phyloP scores from a whole-genome alignment of 306 rosid genomes.

The Cucurbita argyrosperma region DNA sequence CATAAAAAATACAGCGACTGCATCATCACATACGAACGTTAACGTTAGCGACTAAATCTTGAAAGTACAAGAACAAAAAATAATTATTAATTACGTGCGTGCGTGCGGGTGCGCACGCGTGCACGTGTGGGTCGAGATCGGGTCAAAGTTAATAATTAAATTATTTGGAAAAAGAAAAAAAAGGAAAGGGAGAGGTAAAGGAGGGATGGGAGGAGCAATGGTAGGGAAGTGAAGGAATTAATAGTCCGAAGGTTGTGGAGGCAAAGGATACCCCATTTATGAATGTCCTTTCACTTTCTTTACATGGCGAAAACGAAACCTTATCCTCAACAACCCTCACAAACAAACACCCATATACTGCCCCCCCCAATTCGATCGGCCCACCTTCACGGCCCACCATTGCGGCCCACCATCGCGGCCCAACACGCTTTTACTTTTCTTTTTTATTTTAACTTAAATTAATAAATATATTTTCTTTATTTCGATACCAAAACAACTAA shows the following conservation, averaged over 20 bases:
- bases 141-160: not conserved
- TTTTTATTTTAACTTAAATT: too few relatives aligned
- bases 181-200: not conserved
- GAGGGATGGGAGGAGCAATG: not conserved
- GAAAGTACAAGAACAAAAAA: not conserved
- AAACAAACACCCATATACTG: not conserved
- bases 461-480: too few relatives aligned
- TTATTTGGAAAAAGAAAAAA: not conserved
- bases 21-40: too few relatives aligned
- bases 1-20: too few relatives aligned
- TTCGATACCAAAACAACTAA: too few relatives aligned
- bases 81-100: not conserved
- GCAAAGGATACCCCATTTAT: not conserved
- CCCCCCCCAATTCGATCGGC: not conserved
- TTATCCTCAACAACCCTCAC: not conserved
- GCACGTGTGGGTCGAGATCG: not conserved
- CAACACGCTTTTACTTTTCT: too few relatives aligned
- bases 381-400: not conserved
- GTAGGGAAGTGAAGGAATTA: not conserved
- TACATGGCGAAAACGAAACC: not conserved
- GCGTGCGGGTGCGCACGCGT: not conserved
- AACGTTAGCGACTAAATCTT: too few relatives aligned
- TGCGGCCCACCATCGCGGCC: too few relatives aligned
- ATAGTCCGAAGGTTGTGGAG: not conserved
- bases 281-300: not conserved